Percentiles rank a stretch among this genome's conserved stretches.
These are phyloP conservation scores for Mortierella sp. DNA, from an alignment of 371 early-diverging fungal species.

Conservation along the genomic window DNA sequence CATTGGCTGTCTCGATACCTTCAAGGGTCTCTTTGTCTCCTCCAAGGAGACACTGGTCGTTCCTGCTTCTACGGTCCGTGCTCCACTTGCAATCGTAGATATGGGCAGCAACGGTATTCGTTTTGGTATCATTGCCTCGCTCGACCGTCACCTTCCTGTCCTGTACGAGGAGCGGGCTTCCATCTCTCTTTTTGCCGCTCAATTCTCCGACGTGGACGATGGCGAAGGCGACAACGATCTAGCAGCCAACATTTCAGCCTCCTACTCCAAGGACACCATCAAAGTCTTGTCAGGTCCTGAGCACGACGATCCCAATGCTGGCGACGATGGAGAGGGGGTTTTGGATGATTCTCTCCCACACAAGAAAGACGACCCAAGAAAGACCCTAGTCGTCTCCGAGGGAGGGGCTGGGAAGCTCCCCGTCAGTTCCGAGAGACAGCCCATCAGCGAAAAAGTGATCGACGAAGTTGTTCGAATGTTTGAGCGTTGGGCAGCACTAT, in stretches of 20 bases:
- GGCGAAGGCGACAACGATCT: no score
- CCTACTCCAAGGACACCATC: no score
- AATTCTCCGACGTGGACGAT: slow-evolving; percentile 25
- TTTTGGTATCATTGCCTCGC: slow-evolving; percentile 66
- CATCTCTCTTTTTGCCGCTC: slow-evolving; percentile 68
- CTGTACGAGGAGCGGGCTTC: slow-evolving; percentile 72
- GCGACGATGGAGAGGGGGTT: slow-evolving; percentile 7
- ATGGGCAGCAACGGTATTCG: slow-evolving; percentile 81
- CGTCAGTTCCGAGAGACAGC: slow-evolving; percentile 41
- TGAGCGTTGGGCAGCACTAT: slow-evolving; percentile 63
- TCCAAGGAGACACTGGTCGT: slow-evolving; percentile 1
- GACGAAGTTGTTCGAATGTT: slow-evolving; percentile 65
- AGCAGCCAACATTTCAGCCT: no score
- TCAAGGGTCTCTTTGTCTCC: slow-evolving; percentile 37
- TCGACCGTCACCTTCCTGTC: slow-evolving; percentile 70
- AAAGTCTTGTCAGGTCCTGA: no score
- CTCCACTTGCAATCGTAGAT: slow-evolving; percentile 70
- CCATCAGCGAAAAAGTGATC: slow-evolving; percentile 64
- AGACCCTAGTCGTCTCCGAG: neutral
- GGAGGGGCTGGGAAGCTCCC: neutral
- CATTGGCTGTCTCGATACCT: slow-evolving; percentile 38
- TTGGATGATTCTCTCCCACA: neutral
- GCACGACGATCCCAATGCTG: neutral
- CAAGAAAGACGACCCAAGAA: no score
- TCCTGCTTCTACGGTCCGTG: slow-evolving; percentile 29